Conservation (phyloP, 176 grass and related monocot species). For the Triticum monococcum region DNA sequence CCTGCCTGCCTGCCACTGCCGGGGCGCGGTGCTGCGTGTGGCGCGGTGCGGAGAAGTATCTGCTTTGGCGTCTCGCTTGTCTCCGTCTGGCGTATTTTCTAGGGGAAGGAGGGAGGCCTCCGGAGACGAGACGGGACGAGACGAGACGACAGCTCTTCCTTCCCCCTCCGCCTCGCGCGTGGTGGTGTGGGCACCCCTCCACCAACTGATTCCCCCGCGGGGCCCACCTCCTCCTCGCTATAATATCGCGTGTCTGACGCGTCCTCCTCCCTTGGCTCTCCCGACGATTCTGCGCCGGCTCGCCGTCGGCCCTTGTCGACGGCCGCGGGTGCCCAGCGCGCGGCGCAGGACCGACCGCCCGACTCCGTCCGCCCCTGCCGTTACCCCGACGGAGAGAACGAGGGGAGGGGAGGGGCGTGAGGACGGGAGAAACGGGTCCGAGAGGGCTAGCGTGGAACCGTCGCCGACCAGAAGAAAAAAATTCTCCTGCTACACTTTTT, state of each 20-base stretch:
- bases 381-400: no score
- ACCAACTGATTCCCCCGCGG: not conserved
- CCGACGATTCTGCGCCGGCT: not conserved
- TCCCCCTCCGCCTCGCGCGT: not conserved
- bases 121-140: not conserved
- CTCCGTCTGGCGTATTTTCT: not conserved
- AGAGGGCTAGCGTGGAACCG: not conserved
- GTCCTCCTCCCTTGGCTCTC: not conserved
- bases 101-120: not conserved
- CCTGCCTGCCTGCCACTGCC: not conserved
- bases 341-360: no score
- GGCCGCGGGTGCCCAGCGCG: no score
- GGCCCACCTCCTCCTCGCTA: not conserved
- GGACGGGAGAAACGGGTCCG: no score
- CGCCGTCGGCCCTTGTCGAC: not conserved
- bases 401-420: no score
- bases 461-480: not conserved
- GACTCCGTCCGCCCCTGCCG: no score
- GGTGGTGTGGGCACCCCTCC: not conserved
- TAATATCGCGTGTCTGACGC: not conserved
- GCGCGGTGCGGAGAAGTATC: not conserved
- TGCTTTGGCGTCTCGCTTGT: not conserved
- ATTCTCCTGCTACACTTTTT: no score
- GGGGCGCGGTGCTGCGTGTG: not conserved
- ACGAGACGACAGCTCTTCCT: not conserved